phyloP scores from a whole-genome alignment of 2,329 filamentous ascomycete genomes.

The Kalmusia sp. region DNA sequence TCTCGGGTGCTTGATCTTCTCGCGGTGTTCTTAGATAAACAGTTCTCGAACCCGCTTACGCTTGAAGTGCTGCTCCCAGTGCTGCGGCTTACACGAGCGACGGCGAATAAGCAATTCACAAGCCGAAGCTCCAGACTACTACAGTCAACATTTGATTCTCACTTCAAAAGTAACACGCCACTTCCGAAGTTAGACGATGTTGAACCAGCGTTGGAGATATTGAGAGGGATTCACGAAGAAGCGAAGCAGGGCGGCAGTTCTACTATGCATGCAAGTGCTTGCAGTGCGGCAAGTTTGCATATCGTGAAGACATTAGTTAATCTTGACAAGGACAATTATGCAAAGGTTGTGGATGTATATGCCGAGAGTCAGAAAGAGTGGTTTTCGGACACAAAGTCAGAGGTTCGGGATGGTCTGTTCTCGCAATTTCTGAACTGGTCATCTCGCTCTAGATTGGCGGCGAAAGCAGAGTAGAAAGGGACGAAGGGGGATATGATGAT shows the following conservation, averaged over 20 bases:
- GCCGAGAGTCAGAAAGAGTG: constrained; percentile 52
- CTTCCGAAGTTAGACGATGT: constrained; percentile 52
- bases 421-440: constrained; percentile 57
- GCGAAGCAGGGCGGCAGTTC: constrained; percentile 68
- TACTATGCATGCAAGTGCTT: constrained; percentile 75
- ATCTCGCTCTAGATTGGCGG: constrained; percentile 30
- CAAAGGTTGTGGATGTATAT: constrained; percentile 50
- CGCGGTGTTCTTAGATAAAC: constrained; percentile 81
- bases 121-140: constrained; percentile 77
- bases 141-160: constrained; percentile 73
- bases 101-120: constrained; percentile 75
- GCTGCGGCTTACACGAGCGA: constrained; percentile 77
- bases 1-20: constrained; percentile 89
- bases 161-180: constrained; percentile 54
- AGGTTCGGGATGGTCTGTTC: constrained; percentile 53
- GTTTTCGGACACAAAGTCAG: constrained; percentile 50
- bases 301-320: constrained; percentile 68
- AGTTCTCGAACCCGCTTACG: constrained; percentile 71
- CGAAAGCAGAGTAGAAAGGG: constrained; percentile 23
- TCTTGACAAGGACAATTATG: constrained; percentile 50
- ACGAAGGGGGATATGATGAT: not conserved
- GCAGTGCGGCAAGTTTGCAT: constrained; percentile 75
- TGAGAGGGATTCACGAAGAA: constrained; percentile 73
- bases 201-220: constrained; percentile 60
- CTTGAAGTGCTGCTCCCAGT: constrained; percentile 78